phyloP scores from a whole-genome alignment of 1,139 yeast genomes.

The Saccharomycopsis crataegensis region DNA sequence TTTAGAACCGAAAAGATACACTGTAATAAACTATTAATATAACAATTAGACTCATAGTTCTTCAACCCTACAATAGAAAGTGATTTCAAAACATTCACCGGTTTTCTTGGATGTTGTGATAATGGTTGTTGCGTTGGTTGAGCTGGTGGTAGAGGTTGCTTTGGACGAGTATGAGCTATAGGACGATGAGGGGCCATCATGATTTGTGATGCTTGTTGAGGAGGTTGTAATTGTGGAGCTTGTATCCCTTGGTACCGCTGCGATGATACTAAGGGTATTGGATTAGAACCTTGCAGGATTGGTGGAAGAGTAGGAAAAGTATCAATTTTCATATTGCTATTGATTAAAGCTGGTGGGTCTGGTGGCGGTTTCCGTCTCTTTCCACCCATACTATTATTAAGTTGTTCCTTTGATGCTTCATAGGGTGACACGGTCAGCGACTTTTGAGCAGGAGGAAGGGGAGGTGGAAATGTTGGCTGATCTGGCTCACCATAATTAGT shows the following conservation, averaged over 20 bases:
- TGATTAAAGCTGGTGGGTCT: background rate
- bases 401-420: constrained; percentile 14
- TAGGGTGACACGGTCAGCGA: constrained; percentile 12
- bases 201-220: constrained; percentile 5
- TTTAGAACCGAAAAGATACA: constrained; percentile 47
- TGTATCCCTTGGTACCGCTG: constrained; percentile 25
- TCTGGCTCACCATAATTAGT: background rate
- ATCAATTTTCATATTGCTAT: background rate
- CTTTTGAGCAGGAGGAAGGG: background rate
- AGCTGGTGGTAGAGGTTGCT: background rate
- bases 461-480: background rate
- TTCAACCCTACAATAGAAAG: constrained; percentile 55
- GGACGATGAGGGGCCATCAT: constrained; percentile 19
- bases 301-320: background rate
- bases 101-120: constrained; percentile 17
- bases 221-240: constrained; percentile 6
- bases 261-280: constrained; percentile 19
- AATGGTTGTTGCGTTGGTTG: background rate
- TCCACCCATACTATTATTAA: constrained; percentile 1
- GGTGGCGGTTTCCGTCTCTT: background rate
- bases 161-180: constrained; percentile 20
- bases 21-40: constrained; percentile 64
- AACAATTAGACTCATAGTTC: constrained; percentile 68
- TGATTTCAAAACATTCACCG: constrained; percentile 27
- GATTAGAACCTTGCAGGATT: constrained; percentile 12